A percentile compares a stretch with the other conserved stretches of the same genome.
These are phyloP conservation scores for Capsella bursapastoris DNA, from an alignment of 345 rosid species.

Conservation along the genomic window DNA sequence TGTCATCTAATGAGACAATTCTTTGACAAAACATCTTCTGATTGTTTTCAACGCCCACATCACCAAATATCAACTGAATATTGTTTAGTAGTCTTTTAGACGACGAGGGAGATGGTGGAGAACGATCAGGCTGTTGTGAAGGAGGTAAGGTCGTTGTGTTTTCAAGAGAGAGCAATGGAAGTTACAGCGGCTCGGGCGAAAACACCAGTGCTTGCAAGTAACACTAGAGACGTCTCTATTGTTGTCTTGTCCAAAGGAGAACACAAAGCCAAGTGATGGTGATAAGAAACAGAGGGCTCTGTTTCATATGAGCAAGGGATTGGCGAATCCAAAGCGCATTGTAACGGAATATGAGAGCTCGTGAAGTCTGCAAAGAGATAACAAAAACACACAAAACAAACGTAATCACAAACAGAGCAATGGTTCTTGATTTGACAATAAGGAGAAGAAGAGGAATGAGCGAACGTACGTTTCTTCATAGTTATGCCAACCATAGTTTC, in stretches of 20 bases:
- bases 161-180: slow-evolving; percentile 71
- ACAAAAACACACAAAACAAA: slow-evolving; percentile 32
- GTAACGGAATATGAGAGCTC: slow-evolving; percentile 51
- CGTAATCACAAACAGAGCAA: too few species aligned
- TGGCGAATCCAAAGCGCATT: too few species aligned
- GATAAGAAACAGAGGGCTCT: slow-evolving; percentile 52
- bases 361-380: slow-evolving; percentile 62
- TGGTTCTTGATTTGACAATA: too few species aligned
- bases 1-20: slow-evolving; percentile 53
- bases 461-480: slow-evolving; percentile 52
- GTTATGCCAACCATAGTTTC: slow-evolving; percentile 61
- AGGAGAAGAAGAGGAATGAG: neutral
- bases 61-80: slow-evolving; percentile 20
- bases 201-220: slow-evolving; percentile 74
- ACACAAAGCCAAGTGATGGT: slow-evolving; percentile 68
- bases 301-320: slow-evolving; percentile 52
- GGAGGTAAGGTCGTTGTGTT: slow-evolving; percentile 44
- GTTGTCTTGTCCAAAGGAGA: slow-evolving; percentile 86
- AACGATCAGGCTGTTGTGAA: slow-evolving; percentile 47
- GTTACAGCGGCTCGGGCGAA: slow-evolving; percentile 80
- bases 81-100: neutral
- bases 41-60: neutral
- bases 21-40: slow-evolving; percentile 48
- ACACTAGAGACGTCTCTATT: slow-evolving; percentile 55
- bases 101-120: slow-evolving; percentile 49